phyloP scores from a whole-genome alignment of 2,329 filamentous ascomycete species.

The Atkinsonella hypoxylon region DNA sequence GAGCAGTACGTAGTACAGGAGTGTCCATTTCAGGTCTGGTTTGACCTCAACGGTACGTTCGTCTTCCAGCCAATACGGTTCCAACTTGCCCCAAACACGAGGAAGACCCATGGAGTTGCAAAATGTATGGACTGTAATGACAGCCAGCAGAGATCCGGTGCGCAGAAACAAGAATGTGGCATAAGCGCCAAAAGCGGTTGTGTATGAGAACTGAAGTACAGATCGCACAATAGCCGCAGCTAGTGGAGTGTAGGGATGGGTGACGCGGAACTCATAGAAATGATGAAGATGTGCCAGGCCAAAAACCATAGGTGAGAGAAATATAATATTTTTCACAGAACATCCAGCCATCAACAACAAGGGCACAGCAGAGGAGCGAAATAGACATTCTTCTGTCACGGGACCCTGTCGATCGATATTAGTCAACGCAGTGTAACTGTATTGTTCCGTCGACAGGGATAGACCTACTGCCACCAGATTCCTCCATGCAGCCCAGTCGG shows the following conservation, averaged over 20 bases:
- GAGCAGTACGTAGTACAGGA: constrained; percentile 68
- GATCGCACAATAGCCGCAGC: constrained; percentile 56
- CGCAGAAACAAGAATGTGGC: constrained; percentile 81
- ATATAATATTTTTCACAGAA: constrained; percentile 49
- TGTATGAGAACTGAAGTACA: constrained; percentile 77
- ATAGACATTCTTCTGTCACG: constrained; percentile 85
- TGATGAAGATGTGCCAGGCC: constrained; percentile 91
- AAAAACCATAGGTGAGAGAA: constrained; percentile 79
- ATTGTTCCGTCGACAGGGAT: not conserved
- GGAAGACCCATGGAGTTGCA: constrained; percentile 91
- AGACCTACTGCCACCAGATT: constrained; percentile 69
- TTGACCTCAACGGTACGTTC: constrained; percentile 12
- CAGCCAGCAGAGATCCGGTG: constrained; percentile 68
- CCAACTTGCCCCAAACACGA: constrained; percentile 68
- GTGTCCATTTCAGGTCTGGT: constrained; percentile 45
- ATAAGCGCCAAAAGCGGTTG: constrained; percentile 86
- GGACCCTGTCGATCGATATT: constrained; percentile 51
- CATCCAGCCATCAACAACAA: constrained; percentile 63
- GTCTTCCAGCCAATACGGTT: constrained; percentile 32
- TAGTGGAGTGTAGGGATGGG: constrained; percentile 58
- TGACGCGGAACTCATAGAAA: constrained; percentile 85
- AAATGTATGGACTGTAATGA: constrained; percentile 69
- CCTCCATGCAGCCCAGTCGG: constrained; percentile 71
- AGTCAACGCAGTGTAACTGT: constrained; percentile 1
- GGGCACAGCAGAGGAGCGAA: constrained; percentile 76